A percentile compares a stretch with the other conserved stretches of the same genome.
Conservation (phyloP, 1,284 basidiomycete genomes). For the Erythrobasidium hasegawianum region DNA sequence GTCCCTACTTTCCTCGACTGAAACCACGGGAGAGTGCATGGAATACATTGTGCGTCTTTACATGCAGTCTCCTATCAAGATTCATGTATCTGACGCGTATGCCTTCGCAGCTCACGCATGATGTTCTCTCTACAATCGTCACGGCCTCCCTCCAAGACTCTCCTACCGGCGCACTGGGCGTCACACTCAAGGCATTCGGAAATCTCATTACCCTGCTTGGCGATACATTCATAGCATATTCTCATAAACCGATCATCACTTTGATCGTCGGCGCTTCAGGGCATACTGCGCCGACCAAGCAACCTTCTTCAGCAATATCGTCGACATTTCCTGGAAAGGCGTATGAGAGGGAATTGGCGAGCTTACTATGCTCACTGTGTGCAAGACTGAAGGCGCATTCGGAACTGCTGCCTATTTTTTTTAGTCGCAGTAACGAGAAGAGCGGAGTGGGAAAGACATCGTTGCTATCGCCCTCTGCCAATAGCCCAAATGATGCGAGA, state of each 20-base stretch:
- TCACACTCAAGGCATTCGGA: conserved; percentile 46
- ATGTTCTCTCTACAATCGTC: conserved; percentile 43
- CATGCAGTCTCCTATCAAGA: neutral
- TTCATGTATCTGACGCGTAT: neutral
- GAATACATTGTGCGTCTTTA: conserved; percentile 43
- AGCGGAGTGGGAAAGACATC: conserved; percentile 60
- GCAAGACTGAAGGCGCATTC: conserved; percentile 83
- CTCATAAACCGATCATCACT: conserved; percentile 47
- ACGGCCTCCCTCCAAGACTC: conserved; percentile 44
- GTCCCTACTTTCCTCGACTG: conserved; percentile 41
- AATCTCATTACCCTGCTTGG: conserved; percentile 47
- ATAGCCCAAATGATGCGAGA: neutral
- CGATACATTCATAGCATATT: conserved; percentile 45
- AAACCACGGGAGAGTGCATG: conserved; percentile 44
- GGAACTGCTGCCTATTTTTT: conserved; percentile 89
- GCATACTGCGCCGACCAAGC: neutral
- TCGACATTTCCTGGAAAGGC: conserved; percentile 23
- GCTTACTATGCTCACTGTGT: conserved; percentile 83
- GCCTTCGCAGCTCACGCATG: conserved; percentile 42
- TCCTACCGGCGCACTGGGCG: conserved; percentile 45
- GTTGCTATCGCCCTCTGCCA: neutral
- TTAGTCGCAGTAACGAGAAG: conserved; percentile 48
- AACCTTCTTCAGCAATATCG: neutral
- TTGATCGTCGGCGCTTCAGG: conserved; percentile 41
- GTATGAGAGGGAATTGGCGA: conserved; percentile 82